These are phyloP conservation scores for Gentiana dahurica DNA, from an alignment of 257 asterid genomes.

Conservation along the genomic window DNA sequence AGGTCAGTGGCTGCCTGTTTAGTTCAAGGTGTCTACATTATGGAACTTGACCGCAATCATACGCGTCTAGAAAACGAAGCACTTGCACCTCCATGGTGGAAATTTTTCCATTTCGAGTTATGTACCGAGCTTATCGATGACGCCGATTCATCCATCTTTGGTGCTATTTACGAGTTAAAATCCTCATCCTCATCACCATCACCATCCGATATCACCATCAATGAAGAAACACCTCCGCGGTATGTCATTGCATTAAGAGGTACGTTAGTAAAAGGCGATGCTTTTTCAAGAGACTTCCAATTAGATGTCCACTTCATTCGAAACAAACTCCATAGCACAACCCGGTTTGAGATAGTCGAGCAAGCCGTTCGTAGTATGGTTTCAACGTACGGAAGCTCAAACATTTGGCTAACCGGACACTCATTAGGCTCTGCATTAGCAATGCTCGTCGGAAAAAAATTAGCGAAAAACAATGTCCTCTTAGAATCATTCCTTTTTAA, in stretches of 20 bases:
- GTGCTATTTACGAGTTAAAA: constrained; percentile 56
- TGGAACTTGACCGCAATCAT: constrained; percentile 83
- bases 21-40: constrained; percentile 73
- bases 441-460: constrained; percentile 66
- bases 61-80: constrained; percentile 52
- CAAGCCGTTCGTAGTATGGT: constrained; percentile 63
- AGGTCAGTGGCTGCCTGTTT: constrained; percentile 81
- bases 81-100: constrained; percentile 91
- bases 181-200: constrained; percentile 15
- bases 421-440: constrained; percentile 91
- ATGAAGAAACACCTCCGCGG: constrained; percentile 41
- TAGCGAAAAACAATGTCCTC: constrained; percentile 49
- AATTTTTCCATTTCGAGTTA: constrained; percentile 47
- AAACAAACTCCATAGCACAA: constrained; percentile 67
- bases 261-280: constrained; percentile 70
- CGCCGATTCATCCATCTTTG: constrained; percentile 64
- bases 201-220: not conserved
- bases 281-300: constrained; percentile 56
- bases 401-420: constrained; percentile 78
- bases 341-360: constrained; percentile 63
- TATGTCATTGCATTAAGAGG: constrained; percentile 74
- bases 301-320: constrained; percentile 51
- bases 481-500: constrained; percentile 70
- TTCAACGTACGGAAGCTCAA: constrained; percentile 50
- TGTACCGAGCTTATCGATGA: constrained; percentile 51